Base-by-base conservation (phyloP, 495 filamentous ascomycete genomes). In the Rusavskia elegans region DNA sequence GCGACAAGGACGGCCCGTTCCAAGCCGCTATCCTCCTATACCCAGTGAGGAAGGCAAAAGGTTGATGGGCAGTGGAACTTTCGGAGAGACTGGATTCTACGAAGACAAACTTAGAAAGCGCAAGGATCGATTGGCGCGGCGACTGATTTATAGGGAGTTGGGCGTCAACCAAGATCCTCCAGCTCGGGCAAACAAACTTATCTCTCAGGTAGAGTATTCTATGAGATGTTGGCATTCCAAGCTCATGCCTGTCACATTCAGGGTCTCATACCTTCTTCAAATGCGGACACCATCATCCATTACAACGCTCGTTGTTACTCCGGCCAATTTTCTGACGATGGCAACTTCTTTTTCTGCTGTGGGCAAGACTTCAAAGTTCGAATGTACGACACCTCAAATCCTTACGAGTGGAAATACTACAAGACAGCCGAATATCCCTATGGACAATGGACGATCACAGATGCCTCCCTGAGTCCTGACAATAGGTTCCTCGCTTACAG, bases 321-420 rank as follows among this genome's bases (percentile, higher is more conserved):
- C 14, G 92, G 92, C 5, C 92, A 98, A 64, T 98, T 96, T 62
- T 94, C 87, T 0, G 84, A 90, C 50, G 92, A 98, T 58, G 92
- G 92, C 6, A 95, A 95, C 68, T 96, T 96, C 68, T 98, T 95
- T 66, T 98, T 95, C 64, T 83, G 82, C n/a, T 90, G 84, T 58
- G 82, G 81, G 21, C 89, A 96, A 63, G 89, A 98, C 63, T 95
- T 92, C 66, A 80, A 77, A 51, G 87, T 98, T 14, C 83, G 89
- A 20, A 88, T 98, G 84, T 98, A 97, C 63, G 92, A 98, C 62
- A 96, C 92, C 0, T 93, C 87, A 1, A 95, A 96, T 53, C 92
- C 92, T 0, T 93, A 89, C 63, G 77, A 85, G 50, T 98, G 92
- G 92, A 83, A 82, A 59, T 89, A 95, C 63, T 96, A 96, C 68